Base-by-base conservation (phyloP, 1,139 yeast species). In the Kodamaea sp. region DNA sequence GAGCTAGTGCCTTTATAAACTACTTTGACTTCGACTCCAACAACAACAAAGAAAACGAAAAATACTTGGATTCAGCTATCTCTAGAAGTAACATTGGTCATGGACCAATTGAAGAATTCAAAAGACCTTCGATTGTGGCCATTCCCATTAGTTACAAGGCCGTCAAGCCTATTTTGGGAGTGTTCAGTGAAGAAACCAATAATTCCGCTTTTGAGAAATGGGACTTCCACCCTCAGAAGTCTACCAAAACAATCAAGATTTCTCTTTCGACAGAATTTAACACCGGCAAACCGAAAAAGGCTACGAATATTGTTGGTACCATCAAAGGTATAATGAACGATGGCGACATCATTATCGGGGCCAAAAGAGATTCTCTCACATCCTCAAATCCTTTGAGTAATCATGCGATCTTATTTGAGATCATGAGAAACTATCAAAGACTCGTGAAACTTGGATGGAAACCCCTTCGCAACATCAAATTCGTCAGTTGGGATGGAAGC, bases 401-500 rank as follows among this genome's bases (percentile, higher is more conserved):
- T 7, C 75, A 70, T 38, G 75, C 68, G 1, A 47, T 70, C 8
- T 37, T 70, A 35, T 51, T 70, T 24, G 75, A 70, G 41, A 59
- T 68, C 3, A 62, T 68, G 65, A 51, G 70, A 26, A 63, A 66
- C 33, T 65, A 61, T 39, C 59, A 61, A 18, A 50, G 57, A 33
- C 53, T 70, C 34, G 47, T 51, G 4, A 44, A 51, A 15, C 35
- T 57, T 27, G 76, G 76, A 1, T 70, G 76, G 76, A 63, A 60
- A 44, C 76, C 76, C 1, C 50, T 70, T 28, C 53, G 76, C 29
- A 64, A 59, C 20, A 65, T 70, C 25, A 59, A 61, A 36, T 69
- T 70, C 47, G 55, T 70, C 4, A 66, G 73, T 1, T 70, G 73
- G 70, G 76, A 70, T 46, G 73, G 69, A 1, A 50, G 66, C 12